A percentile compares a stretch with the other conserved stretches of the same genome.
Conservation (phyloP, 164 flowering plant genomes). For the Kingdonia uniflora region DNA sequence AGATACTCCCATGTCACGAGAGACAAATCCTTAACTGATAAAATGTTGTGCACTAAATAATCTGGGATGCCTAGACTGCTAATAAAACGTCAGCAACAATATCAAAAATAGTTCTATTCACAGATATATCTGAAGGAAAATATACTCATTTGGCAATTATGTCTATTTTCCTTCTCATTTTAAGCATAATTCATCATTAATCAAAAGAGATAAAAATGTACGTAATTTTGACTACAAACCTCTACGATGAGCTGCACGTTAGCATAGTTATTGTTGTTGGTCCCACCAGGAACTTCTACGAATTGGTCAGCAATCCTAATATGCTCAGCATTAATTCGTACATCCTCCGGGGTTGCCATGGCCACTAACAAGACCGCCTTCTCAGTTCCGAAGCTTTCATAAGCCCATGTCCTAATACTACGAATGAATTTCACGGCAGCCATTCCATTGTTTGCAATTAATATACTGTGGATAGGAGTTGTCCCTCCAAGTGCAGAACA, state of each 20-base stretch:
- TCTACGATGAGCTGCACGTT: constrained; percentile 99
- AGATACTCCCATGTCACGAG: too few species aligned
- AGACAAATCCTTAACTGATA: too few species aligned
- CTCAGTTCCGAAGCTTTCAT: constrained; percentile 94
- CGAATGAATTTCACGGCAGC: constrained; percentile 99
- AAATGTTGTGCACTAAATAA: too few species aligned
- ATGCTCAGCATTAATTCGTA: constrained; percentile 99
- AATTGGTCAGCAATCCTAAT: constrained; percentile 97
- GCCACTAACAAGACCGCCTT: constrained; percentile 92
- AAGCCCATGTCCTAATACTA: constrained; percentile 93
- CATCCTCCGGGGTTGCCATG: constrained; percentile 99
- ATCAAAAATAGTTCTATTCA: too few species aligned
- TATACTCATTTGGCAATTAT: too few species aligned
- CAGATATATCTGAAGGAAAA: too few species aligned
- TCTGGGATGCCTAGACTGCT: too few species aligned
- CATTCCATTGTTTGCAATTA: constrained; percentile 99
- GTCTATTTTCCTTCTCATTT: too few species aligned
- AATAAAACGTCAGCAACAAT: too few species aligned
- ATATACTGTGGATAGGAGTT: constrained; percentile 82
- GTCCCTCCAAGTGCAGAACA: constrained; percentile 85
- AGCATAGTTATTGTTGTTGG: constrained; percentile 98
- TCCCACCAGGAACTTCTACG: constrained; percentile 99
- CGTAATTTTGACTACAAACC: constrained; percentile 34
- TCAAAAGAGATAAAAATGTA: too few species aligned
- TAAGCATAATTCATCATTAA: too few species aligned